phyloP scores from a whole-genome alignment of 768 basidiomycete species.

The Clathrus columnatus region DNA sequence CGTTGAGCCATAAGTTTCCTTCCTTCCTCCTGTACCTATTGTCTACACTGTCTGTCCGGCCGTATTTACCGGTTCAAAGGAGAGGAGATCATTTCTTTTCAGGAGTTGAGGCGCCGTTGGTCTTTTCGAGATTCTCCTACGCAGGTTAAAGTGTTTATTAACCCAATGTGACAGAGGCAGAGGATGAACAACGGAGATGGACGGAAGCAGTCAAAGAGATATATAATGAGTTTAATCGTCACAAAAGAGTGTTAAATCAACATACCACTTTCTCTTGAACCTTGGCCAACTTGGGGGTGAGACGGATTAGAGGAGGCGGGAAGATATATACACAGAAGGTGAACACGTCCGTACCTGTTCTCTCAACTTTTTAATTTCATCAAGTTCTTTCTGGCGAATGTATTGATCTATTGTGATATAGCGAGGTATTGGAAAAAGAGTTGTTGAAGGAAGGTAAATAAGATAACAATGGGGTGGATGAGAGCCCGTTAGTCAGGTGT shows the following conservation, averaged over 20 bases:
- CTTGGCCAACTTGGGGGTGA: background rate
- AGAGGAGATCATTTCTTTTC: background rate
- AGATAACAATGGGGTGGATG: slow-evolving; percentile 2
- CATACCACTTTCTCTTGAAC: background rate
- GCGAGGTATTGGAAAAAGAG: background rate
- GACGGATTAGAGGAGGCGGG: background rate
- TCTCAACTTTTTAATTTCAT: slow-evolving; percentile 51
- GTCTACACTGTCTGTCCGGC: background rate
- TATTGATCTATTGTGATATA: slow-evolving; percentile 48
- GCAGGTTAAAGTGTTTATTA: too few relatives aligned
- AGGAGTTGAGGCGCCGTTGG: background rate
- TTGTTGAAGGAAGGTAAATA: background rate
- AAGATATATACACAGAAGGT: too few relatives aligned
- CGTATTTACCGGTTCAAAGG: too few relatives aligned
- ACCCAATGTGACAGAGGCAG: background rate
- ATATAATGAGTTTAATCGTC: background rate
- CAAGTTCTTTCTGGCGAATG: slow-evolving; percentile 46
- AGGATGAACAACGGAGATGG: background rate
- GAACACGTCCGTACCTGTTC: slow-evolving; percentile 34
- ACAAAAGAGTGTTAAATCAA: background rate
- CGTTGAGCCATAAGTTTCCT: background rate
- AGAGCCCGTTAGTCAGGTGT: slow-evolving; percentile 8
- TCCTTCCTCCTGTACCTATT: background rate
- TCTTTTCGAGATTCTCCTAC: background rate
- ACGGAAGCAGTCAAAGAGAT: background rate